A percentile compares a stretch with the other conserved stretches of the same genome.
phyloP scores from a whole-genome alignment of 2,329 filamentous ascomycete species.

The Penicillium sp. region DNA sequence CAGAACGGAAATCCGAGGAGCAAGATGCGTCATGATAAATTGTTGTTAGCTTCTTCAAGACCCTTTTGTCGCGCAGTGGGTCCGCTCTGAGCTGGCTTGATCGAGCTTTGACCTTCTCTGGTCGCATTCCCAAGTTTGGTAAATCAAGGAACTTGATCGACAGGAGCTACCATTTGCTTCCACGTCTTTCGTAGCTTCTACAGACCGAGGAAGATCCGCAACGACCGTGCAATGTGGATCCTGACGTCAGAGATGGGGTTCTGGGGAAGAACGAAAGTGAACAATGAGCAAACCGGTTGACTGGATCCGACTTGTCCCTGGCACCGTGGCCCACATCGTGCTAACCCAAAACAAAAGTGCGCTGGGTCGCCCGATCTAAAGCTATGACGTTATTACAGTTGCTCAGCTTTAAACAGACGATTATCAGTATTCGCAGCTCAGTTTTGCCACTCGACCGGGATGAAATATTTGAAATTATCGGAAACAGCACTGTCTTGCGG shows the following conservation, averaged over 20 bases:
- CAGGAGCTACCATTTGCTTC: no score
- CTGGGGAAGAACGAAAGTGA: not conserved
- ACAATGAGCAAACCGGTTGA: not conserved
- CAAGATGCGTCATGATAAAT: no score
- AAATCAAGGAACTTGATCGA: no score
- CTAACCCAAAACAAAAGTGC: not conserved
- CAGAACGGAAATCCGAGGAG: no score
- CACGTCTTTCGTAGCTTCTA: not conserved
- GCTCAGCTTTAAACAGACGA: not conserved
- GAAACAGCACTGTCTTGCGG: not conserved
- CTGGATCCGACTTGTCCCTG: not conserved
- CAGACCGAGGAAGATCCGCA: not conserved
- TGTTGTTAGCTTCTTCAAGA: no score
- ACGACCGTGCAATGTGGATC: not conserved
- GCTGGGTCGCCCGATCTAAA: not conserved
- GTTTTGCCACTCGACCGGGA: not conserved
- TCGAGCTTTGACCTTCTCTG: no score
- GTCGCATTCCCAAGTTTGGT: no score
- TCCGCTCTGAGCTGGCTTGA: no score
- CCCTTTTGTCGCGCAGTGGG: no score
- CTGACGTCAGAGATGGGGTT: not conserved
- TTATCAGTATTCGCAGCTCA: not conserved
- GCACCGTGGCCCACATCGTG: not conserved
- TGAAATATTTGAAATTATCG: not conserved
- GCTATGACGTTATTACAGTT: not conserved